Evolutionary conservation across 805 yeast species (phyloP).

Genomic region (Starmerella stigmatis): DNA sequence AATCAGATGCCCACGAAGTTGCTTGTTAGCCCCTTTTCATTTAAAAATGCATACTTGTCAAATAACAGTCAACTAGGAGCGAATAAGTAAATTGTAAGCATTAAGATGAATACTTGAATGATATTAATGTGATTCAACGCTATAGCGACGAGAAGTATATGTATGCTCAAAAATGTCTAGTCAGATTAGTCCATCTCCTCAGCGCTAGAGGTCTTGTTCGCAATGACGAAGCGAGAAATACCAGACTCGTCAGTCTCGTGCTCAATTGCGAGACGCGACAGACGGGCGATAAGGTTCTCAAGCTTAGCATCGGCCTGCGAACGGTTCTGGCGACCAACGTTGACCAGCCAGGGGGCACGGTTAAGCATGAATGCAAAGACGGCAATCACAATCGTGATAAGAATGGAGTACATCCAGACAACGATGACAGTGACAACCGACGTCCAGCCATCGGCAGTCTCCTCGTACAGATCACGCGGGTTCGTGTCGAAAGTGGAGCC

Average conservation of each 20-base stretch:
- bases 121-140: conserved; percentile 3
- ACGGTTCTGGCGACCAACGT: conserved; percentile 31
- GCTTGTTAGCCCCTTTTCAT: no score
- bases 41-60: no score
- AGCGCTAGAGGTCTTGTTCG: conserved; percentile 30
- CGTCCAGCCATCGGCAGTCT: conserved; percentile 71
- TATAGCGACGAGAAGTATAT: conserved; percentile 4
- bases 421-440: conserved; percentile 89
- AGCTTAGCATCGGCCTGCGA: conserved; percentile 29
- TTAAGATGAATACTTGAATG: no score
- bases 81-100: no score
- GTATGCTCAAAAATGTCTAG: conserved; percentile 14
- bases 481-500: conserved; percentile 28
- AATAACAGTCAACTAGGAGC: no score
- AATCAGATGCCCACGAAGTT: no score
- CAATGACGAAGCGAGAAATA: conserved; percentile 29
- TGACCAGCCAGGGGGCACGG: conserved; percentile 28
- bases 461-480: conserved; percentile 39
- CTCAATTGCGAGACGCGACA: conserved; percentile 33
- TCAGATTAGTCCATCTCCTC: conserved; percentile 30
- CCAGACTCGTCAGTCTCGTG: conserved; percentile 30
- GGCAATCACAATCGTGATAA: conserved; percentile 90
- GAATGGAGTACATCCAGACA: conserved; percentile 89
- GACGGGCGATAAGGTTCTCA: conserved; percentile 32
- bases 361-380: conserved; percentile 81